Conservation (phyloP, 2,329 filamentous ascomycete genomes). For the Colletotrichum costaricense region DNA sequence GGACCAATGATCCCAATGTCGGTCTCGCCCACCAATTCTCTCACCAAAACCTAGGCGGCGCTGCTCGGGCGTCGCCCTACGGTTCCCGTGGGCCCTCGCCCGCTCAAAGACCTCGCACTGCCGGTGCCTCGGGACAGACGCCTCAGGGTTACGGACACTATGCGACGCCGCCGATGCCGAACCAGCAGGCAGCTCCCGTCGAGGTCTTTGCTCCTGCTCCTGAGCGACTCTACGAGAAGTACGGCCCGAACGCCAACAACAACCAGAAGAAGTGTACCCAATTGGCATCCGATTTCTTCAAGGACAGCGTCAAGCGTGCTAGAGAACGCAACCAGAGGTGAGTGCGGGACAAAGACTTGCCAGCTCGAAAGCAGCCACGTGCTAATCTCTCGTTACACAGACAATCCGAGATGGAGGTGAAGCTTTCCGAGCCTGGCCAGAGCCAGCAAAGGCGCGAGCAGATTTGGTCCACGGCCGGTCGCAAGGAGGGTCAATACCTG, state of each 20-base stretch:
- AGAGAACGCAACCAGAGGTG: constrained; percentile 95
- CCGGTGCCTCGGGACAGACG: constrained; percentile 73
- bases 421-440: constrained; percentile 81
- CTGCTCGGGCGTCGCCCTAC: constrained; percentile 77
- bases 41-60: constrained; percentile 89
- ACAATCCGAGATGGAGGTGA: constrained; percentile 91
- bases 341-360: constrained; percentile 41
- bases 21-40: constrained; percentile 96
- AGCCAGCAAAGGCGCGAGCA: constrained; percentile 82
- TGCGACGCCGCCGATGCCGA: constrained; percentile 75
- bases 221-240: constrained; percentile 88
- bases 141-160: constrained; percentile 74
- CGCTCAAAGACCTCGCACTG: constrained; percentile 83
- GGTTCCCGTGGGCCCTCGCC: constrained; percentile 75
- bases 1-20: constrained; percentile 85
- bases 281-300: constrained; percentile 91
- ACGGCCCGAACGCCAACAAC: constrained; percentile 71
- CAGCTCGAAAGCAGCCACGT: not conserved
- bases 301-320: constrained; percentile 96
- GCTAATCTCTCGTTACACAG: constrained; percentile 57
- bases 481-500: constrained; percentile 91
- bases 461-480: constrained; percentile 85
- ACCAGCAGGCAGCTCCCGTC: constrained; percentile 65
- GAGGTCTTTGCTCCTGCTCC: constrained; percentile 83
- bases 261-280: constrained; percentile 78